phyloP scores from a whole-genome alignment of 1,284 basidiomycete species.

The Malassezia brasiliensis region DNA sequence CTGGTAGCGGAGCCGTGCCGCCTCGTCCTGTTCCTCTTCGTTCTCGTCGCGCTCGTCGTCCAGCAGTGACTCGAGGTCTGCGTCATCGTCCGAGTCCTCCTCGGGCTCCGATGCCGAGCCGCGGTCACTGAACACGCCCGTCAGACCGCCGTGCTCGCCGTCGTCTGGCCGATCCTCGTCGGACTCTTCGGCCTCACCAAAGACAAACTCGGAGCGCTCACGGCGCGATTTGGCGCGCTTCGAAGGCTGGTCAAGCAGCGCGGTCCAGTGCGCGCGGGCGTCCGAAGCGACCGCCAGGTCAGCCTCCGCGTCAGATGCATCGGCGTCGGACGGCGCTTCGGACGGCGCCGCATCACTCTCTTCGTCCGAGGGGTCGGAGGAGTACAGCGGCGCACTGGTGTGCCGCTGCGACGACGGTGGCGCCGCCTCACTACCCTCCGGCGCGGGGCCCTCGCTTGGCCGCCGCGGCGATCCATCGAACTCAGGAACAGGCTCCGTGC shows the following conservation, averaged over 20 bases:
- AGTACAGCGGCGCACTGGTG: neutral
- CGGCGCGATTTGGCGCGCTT: neutral
- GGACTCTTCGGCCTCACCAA: constrained; percentile 46
- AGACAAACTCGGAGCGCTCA: constrained; percentile 25
- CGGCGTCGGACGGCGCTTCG: neutral
- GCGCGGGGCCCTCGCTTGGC: neutral
- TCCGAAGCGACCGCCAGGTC: neutral
- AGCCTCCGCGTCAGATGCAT: neutral
- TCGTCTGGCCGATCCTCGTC: constrained; percentile 30
- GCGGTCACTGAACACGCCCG: constrained; percentile 33
- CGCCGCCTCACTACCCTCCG: constrained; percentile 3
- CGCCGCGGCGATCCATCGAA: neutral
- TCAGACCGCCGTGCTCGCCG: constrained; percentile 30
- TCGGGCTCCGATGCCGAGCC: constrained; percentile 21
- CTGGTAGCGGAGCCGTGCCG: constrained; percentile 26
- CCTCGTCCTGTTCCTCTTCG: constrained; percentile 34
- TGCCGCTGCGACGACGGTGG: too few species aligned
- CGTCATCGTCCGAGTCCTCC: constrained; percentile 32
- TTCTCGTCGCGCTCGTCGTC: constrained; percentile 38
- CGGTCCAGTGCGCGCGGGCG: neutral
- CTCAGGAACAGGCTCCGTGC: neutral
- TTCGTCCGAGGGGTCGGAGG: neutral
- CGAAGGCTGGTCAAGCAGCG: neutral
- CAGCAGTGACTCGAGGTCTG: constrained; percentile 36
- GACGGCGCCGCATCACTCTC: neutral